phyloP scores from a whole-genome alignment of 163 green algal genomes.

The Smithsoniella earleae region DNA sequence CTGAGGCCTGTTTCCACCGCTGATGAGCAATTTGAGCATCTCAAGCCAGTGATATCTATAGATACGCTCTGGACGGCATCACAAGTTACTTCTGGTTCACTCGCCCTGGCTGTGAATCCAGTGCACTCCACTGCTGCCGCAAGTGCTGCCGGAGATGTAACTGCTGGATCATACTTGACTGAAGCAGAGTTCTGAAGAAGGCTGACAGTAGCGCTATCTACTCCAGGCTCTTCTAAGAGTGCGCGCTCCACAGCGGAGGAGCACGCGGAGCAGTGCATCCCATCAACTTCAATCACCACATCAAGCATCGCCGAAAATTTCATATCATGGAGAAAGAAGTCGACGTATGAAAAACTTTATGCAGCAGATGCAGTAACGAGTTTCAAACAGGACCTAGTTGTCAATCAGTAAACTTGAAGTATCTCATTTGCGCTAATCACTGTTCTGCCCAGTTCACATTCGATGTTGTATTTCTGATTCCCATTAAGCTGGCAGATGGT shows the following conservation, averaged over 20 bases:
- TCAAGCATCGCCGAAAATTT: too few relatives aligned
- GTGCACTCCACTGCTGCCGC: slow-evolving; percentile 48
- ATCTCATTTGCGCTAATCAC: too few relatives aligned
- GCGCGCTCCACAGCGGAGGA: slow-evolving; percentile 47
- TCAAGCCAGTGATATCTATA: slow-evolving; percentile 61
- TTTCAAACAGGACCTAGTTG: too few relatives aligned
- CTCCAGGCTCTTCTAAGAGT: slow-evolving; percentile 45
- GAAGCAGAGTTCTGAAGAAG: slow-evolving; percentile 37
- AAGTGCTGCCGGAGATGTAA: slow-evolving; percentile 32
- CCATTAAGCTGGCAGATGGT: too few relatives aligned
- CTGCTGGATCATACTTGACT: slow-evolving; percentile 43
- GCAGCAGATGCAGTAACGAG: too few relatives aligned
- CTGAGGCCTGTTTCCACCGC: slow-evolving; percentile 46
- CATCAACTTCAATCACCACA: too few relatives aligned
- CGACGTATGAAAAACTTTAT: too few relatives aligned
- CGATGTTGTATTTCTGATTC: too few relatives aligned
- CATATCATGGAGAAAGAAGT: too few relatives aligned
- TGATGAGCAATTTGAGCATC: slow-evolving; percentile 46
- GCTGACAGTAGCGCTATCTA: slow-evolving; percentile 42
- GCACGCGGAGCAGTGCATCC: slow-evolving; percentile 63
- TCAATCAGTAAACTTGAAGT: too few relatives aligned
- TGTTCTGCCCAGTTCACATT: too few relatives aligned
- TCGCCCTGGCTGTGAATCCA: slow-evolving; percentile 51
- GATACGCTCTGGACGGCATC: slow-evolving; percentile 34
- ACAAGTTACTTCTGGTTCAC: background rate